Evolutionary conservation across 2,329 filamentous ascomycete genomes (phyloP), one percentile per base, ranked within the genome.

Genomic region (Fusarium tupiense): DNA sequence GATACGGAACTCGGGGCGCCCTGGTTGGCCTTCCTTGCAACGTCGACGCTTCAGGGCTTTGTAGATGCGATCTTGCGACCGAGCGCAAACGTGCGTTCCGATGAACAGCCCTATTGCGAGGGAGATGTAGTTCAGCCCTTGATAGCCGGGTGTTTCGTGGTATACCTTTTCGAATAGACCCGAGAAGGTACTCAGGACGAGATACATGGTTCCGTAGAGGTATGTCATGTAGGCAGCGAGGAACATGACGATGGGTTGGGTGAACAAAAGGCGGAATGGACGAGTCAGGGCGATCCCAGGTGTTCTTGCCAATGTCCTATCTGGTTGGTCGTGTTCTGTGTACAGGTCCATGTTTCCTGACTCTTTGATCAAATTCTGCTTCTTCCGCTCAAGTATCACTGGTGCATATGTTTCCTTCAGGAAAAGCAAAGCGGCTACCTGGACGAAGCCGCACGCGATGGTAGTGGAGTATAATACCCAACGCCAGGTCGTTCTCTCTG

Each of bases 401-500:
- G 43, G 56, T 17, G 26, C 56, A 37, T 49, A 49, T 17, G 43
- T 49, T n/a, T 59, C 56, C 29, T 59, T 35, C 1, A 47, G 20
- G 20, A 29, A 37, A 5, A 47, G 26, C 6, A 47, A 2, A 24
- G 29, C 37, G 2, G 43, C 31, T 2, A 59, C 33, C 16, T 37
- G 8, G 2, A 59, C 29, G 9, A 38, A 22, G 16, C 35, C 43
- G 20, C 37, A 33, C 8, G 37, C 41, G 13, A 53, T 84, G 73
- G 46, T 87, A 82, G 43, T 82, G 80, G 22, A 79, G 77, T 26
- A 93, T 78, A 92, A 91, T 1, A 84, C 33, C 85, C 89, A 91
- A 43, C 88, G 83, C 86, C 91, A 92, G 22, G 84, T 86, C 13
- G 85, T 87, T 69, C 86, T 88, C 68, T 90, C 83, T 68, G 91